Base-by-base conservation (phyloP, 768 basidiomycete species). In the Bullera alba region DNA sequence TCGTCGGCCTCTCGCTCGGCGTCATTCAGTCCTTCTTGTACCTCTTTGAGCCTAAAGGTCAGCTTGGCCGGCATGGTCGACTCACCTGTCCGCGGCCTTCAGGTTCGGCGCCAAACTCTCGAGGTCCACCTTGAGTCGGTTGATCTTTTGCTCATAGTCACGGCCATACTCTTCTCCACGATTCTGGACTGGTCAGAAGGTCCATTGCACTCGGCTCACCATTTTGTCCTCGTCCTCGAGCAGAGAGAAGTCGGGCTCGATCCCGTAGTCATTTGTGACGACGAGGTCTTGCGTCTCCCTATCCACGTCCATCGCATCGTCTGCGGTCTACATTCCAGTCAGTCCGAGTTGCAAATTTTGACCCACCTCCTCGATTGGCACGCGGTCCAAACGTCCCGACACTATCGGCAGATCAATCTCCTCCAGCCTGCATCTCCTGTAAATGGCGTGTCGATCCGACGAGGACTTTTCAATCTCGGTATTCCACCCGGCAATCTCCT, bases 91-190 rank as follows among this genome's bases (percentile, higher is more conserved):
- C 58, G 92, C 86, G 0, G 93, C 93, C 71, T 97, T 97, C 81
- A 96, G 78, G 69, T 97, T 99, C 10, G 93, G 92, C 0, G 89
- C 87, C 84, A 97, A 87, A 26, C 82, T 78, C 51, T 93, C 89
- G 25, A 90, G 78, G 54, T 85, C 80, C 16, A 82, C 78, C n/a
- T 83, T 76, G 6, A 78, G 77, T 27, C 84, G 84, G 0, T 79
- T 74, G 6, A 82, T 77, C 23, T 81, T 81, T 60, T 81, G 81
- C 78, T 85, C 68, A 12, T 46, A 46, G 26, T 58, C 57, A 10
- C 52, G 42, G 22, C 61, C 56, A 35, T 60, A 53, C 25, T 63
- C 57, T 42, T 64, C 65, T 3, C 27, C 14, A 21, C 38, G 41
- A 36, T 58, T 58, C 62, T 64, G 41, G 5, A 19, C 8, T 23